phyloP scores from a whole-genome alignment of 768 basidiomycete genomes.

The Rossbeevera mucosa region DNA sequence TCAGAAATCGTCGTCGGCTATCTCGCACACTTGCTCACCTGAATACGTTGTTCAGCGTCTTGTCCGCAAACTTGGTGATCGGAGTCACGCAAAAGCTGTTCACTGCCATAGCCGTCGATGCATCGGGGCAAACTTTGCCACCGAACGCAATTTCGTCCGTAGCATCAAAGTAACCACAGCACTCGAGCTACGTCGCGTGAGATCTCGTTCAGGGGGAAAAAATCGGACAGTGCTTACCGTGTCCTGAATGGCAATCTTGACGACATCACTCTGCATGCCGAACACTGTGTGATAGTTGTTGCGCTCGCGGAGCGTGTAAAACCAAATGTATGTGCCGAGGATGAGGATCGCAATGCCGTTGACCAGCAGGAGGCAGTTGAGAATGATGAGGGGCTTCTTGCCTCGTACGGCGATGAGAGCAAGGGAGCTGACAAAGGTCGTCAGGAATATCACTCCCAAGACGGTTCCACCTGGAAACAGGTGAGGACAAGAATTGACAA shows the following conservation, averaged over 20 bases:
- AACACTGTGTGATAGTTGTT: slow-evolving; percentile 61
- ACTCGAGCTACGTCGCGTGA: slow-evolving; percentile 50
- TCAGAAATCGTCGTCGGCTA: not conserved
- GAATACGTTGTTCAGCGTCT: slow-evolving; percentile 75
- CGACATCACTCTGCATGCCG: slow-evolving; percentile 39
- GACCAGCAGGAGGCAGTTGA: slow-evolving; percentile 70
- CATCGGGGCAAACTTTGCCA: slow-evolving; percentile 56
- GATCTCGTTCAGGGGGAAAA: not conserved
- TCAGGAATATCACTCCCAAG: slow-evolving; percentile 60
- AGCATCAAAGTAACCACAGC: slow-evolving; percentile 83
- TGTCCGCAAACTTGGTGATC: slow-evolving; percentile 63
- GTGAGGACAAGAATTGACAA: not conserved
- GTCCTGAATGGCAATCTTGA: slow-evolving; percentile 64
- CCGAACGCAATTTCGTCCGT: slow-evolving; percentile 55
- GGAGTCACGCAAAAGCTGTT: slow-evolving; percentile 69
- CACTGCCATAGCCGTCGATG: slow-evolving; percentile 31
- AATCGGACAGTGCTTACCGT: slow-evolving; percentile 41
- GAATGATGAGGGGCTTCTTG: slow-evolving; percentile 63
- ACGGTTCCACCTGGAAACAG: slow-evolving; percentile 55
- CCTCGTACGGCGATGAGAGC: slow-evolving; percentile 66
- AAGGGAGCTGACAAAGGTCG: slow-evolving; percentile 69
- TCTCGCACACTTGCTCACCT: slow-evolving; percentile 47
- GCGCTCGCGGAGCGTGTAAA: slow-evolving; percentile 71
- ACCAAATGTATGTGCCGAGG: slow-evolving; percentile 76
- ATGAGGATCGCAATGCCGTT: slow-evolving; percentile 58